Conservation (phyloP, 177 flowering plant genomes). For the Telopea speciosissima region DNA sequence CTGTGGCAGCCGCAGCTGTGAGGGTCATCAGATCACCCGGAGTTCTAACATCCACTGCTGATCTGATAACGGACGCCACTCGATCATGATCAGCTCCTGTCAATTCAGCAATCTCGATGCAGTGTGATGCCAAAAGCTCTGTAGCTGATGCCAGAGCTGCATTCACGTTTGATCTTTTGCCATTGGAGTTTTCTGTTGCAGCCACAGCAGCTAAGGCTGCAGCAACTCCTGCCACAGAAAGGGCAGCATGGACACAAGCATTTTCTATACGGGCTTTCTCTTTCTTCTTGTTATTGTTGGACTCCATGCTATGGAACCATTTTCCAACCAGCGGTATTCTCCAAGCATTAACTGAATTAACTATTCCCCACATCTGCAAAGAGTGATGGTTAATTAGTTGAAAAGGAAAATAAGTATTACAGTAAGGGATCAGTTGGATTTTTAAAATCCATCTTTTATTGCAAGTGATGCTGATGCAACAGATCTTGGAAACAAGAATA, state of each 20-base stretch:
- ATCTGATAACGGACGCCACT: slow-evolving; percentile 60
- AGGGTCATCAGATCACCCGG: slow-evolving; percentile 83
- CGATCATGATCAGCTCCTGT: slow-evolving; percentile 67
- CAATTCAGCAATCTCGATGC: slow-evolving; percentile 69
- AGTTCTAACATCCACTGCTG: slow-evolving; percentile 67
- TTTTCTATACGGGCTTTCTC: slow-evolving; percentile 61
- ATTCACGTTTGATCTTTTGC: slow-evolving; percentile 47
- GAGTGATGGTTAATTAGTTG: no score
- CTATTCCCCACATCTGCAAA: slow-evolving; percentile 36
- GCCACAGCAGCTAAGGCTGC: slow-evolving; percentile 75
- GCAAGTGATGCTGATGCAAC: no score
- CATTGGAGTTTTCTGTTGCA: slow-evolving; percentile 40
- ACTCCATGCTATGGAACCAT: slow-evolving; percentile 68
- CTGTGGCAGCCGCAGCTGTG: slow-evolving; percentile 98
- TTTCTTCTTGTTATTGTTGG: slow-evolving; percentile 40
- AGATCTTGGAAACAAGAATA: no score
- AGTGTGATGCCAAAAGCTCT: slow-evolving; percentile 78
- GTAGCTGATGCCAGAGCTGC: slow-evolving; percentile 74
- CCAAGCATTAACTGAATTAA: slow-evolving; percentile 18
- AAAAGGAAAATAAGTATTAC: no score
- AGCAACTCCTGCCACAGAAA: slow-evolving; percentile 75
- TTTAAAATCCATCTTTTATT: no score
- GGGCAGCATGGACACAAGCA: slow-evolving; percentile 63
- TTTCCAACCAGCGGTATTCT: slow-evolving; percentile 42
- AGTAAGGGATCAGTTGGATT: no score